A percentile compares a stretch with the other conserved stretches of the same genome.
Conservation (phyloP, 2,329 filamentous ascomycete genomes). For the Claviceps africana region DNA sequence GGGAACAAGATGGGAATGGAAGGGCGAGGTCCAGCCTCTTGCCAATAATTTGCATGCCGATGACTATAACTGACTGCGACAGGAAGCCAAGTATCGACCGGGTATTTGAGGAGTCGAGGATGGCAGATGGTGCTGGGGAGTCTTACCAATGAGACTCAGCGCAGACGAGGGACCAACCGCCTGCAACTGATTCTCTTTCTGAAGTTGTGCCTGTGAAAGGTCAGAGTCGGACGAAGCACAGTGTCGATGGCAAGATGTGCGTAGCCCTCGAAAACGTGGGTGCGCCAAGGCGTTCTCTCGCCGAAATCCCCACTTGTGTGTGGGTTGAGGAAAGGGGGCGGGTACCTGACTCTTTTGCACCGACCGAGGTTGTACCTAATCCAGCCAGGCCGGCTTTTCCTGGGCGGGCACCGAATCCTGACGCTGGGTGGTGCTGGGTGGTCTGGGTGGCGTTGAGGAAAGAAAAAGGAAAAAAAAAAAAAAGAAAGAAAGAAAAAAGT, state of each 20-base stretch:
- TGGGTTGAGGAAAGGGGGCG: slow-evolving; percentile 5
- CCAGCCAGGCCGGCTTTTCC: background rate
- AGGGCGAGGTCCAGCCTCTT: background rate
- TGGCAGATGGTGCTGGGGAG: background rate
- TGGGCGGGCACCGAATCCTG: slow-evolving; percentile 1
- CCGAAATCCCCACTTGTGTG: slow-evolving; percentile 8
- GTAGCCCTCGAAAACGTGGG: slow-evolving; percentile 8
- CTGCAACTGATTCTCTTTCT: slow-evolving; percentile 43
- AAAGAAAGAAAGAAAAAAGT: no score
- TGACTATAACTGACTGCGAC: background rate
- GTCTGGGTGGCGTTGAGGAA: slow-evolving; percentile 10
- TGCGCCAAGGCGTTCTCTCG: slow-evolving; percentile 23
- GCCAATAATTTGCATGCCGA: background rate
- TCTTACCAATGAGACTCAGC: slow-evolving; percentile 45
- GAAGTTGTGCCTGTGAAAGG: slow-evolving; percentile 11
- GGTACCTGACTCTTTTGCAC: slow-evolving; percentile 6
- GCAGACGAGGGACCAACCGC: slow-evolving; percentile 45
- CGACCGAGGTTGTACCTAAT: background rate
- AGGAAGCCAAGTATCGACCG: background rate
- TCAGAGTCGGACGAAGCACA: slow-evolving; percentile 12
- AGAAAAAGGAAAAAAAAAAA: slow-evolving; percentile 10
- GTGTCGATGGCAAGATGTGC: slow-evolving; percentile 4
- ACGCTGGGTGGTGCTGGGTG: background rate
- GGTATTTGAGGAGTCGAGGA: background rate
- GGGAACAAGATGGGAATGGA: background rate